phyloP scores from a whole-genome alignment of 768 basidiomycete species.

The Coprinellus micaceus region DNA sequence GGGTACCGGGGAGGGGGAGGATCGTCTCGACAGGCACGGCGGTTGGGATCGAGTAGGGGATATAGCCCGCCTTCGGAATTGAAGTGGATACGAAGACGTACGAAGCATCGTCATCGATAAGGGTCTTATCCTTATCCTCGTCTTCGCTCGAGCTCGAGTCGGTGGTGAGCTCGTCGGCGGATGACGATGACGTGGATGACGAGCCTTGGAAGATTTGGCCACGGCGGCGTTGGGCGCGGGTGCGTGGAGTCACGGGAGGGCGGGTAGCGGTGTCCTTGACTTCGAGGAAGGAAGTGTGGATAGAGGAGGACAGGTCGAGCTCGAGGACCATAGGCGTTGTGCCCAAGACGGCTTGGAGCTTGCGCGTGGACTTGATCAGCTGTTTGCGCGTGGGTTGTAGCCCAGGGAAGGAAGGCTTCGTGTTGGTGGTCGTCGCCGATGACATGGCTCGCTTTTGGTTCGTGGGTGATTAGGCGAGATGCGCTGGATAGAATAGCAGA shows the following conservation, averaged over 20 bases:
- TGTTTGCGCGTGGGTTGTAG: no score
- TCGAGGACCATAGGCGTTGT: conserved; percentile 36
- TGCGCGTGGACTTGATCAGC: conserved; percentile 56
- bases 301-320: conserved; percentile 7
- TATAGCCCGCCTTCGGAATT: conserved; percentile 2
- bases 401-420: no score
- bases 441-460: conserved; percentile 26
- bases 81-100: conserved; percentile 15
- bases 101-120: conserved; percentile 12
- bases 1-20: no score
- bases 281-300: no score
- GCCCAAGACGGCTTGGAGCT: conserved; percentile 54
- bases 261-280: not conserved
- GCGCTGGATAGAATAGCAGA: no score
- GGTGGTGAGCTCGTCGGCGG: no score
- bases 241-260: conserved; percentile 12
- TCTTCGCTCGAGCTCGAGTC: not conserved
- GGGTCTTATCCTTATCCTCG: conserved; percentile 5
- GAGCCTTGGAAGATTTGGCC: conserved; percentile 12
- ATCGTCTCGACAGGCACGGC: no score
- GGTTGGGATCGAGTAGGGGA: conserved; percentile 13
- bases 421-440: conserved; percentile 44
- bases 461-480: not conserved
- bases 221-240: conserved; percentile 9
- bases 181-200: conserved; percentile 6